phyloP scores from a whole-genome alignment of 2,329 filamentous ascomycete species.

The Zalaria sp. region DNA sequence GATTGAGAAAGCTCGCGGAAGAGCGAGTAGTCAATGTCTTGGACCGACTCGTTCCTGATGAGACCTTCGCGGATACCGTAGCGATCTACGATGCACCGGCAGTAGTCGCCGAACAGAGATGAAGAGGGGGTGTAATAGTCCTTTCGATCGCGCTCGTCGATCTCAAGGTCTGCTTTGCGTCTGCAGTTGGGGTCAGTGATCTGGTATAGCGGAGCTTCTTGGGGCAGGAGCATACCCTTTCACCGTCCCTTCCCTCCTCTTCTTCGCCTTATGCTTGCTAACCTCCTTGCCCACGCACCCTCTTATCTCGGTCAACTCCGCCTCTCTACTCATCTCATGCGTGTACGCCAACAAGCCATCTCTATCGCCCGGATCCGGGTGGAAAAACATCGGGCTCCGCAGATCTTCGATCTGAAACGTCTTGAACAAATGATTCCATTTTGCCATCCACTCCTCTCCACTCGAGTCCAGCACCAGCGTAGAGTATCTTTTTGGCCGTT shows the following conservation, averaged over 20 bases:
- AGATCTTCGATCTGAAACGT: constrained; percentile 57
- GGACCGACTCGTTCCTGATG: constrained; percentile 46
- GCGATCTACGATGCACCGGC: constrained; percentile 22
- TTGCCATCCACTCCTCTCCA: constrained; percentile 49
- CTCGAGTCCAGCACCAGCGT: constrained; percentile 56
- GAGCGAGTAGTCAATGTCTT: constrained; percentile 46
- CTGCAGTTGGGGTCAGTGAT: not conserved
- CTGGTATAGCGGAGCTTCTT: not conserved
- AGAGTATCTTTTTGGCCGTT: constrained; percentile 15
- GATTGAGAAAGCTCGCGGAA: constrained; percentile 23
- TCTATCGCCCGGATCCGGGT: constrained; percentile 60
- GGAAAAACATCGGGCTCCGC: constrained; percentile 71
- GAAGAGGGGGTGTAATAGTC: constrained; percentile 30
- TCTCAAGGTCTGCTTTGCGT: constrained; percentile 17
- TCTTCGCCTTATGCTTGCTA: constrained; percentile 63
- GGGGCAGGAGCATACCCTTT: not conserved
- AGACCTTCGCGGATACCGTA: constrained; percentile 35
- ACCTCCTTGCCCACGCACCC: constrained; percentile 67
- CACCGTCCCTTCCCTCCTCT: constrained; percentile 30
- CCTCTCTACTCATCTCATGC: constrained; percentile 43
- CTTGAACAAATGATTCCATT: constrained; percentile 57
- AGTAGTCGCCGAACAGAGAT: constrained; percentile 27
- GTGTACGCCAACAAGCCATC: constrained; percentile 60
- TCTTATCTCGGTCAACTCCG: constrained; percentile 54
- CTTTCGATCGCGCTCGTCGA: constrained; percentile 32